Evolutionary conservation across 2,329 filamentous ascomycete species (phyloP).

Genomic region (Cercospora sp.): DNA sequence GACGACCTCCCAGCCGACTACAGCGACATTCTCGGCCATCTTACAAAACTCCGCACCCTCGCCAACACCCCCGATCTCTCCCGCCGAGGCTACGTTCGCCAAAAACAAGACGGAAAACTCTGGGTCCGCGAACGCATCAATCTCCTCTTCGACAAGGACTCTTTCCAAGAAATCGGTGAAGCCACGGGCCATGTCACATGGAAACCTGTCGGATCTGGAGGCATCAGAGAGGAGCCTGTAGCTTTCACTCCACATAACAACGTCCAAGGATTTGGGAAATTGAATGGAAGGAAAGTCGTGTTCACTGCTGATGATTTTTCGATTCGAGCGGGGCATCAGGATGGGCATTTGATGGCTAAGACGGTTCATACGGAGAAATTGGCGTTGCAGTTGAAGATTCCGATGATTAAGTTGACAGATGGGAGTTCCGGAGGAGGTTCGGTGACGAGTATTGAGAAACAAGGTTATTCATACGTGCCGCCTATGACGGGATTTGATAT

Average conservation of each 20-base stretch:
- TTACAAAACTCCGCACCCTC: constrained; percentile 53
- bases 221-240: constrained; percentile 49
- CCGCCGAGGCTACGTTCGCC: constrained; percentile 60
- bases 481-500: constrained; percentile 58
- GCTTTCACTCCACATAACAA: constrained; percentile 63
- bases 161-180: constrained; percentile 61
- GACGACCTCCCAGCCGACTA: constrained; percentile 59
- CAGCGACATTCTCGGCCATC: constrained; percentile 60
- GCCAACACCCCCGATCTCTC: constrained; percentile 57
- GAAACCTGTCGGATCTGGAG: constrained; percentile 48
- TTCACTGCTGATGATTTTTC: constrained; percentile 66
- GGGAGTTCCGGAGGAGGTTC: constrained; percentile 63
- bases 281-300: constrained; percentile 56
- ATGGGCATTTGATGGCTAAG: constrained; percentile 57
- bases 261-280: constrained; percentile 54
- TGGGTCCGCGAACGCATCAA: constrained; percentile 65
- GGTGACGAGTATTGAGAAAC: constrained; percentile 58
- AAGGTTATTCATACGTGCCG: constrained; percentile 62
- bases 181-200: constrained; percentile 61
- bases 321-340: constrained; percentile 63
- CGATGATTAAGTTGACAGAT: constrained; percentile 65
- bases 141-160: constrained; percentile 57
- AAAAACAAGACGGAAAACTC: constrained; percentile 64
- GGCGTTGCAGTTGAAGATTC: constrained; percentile 57
- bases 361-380: constrained; percentile 64